Conservation (phyloP, 2,329 filamentous ascomycete species). For the Penicillium sp. region DNA sequence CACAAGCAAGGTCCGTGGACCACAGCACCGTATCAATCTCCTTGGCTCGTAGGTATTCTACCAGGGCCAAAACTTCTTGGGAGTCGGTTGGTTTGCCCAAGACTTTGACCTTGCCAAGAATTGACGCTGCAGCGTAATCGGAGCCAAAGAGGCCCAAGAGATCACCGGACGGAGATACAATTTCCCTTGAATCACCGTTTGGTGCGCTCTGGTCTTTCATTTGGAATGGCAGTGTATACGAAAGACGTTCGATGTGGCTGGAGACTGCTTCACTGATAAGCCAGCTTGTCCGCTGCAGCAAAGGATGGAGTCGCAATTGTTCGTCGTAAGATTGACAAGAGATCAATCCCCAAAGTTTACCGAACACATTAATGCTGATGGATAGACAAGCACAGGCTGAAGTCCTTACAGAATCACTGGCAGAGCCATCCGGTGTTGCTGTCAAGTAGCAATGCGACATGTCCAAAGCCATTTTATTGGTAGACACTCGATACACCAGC, state of each 20-base stretch:
- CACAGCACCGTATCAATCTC: conserved; percentile 72
- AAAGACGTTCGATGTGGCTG: conserved; percentile 80
- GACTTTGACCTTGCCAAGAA: conserved; percentile 81
- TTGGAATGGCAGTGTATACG: conserved; percentile 78
- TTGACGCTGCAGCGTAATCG: conserved; percentile 80
- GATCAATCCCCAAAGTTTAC: conserved; percentile 82
- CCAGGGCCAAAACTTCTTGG: conserved; percentile 77
- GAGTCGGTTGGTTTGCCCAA: conserved; percentile 72
- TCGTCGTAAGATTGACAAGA: conserved; percentile 79
- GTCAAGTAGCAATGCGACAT: conserved; percentile 80
- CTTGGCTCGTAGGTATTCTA: conserved; percentile 79
- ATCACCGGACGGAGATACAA: conserved; percentile 76
- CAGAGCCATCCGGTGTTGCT: conserved; percentile 81
- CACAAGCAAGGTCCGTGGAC: conserved; percentile 70
- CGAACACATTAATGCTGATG: conserved; percentile 83
- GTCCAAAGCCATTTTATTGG: conserved; percentile 74
- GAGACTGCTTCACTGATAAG: conserved; percentile 80
- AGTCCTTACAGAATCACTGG: conserved; percentile 70
- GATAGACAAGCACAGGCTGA: conserved; percentile 72
- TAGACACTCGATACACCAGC: conserved; percentile 72
- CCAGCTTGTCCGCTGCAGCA: conserved; percentile 87
- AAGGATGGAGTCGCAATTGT: conserved; percentile 83
- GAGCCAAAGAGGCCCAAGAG: conserved; percentile 79
- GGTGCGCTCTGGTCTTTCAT: conserved; percentile 77
- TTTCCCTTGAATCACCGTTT: conserved; percentile 74